Evolutionary conservation across 169 alveolate species (phyloP).

Genomic region (Eimeria acervulina): DNA sequence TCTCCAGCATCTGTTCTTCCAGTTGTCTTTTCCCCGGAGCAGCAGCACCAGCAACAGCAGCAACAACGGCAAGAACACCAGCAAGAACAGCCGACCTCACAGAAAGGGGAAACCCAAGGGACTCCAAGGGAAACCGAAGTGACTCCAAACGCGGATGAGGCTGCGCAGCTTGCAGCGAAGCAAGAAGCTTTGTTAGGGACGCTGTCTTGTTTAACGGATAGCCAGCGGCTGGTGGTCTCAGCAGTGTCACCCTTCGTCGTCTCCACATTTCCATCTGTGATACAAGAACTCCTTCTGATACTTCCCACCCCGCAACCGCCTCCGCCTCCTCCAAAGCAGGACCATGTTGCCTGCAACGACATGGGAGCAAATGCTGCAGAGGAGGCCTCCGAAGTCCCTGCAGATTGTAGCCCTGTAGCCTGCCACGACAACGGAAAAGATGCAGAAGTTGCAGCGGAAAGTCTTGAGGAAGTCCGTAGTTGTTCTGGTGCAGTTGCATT

Average conservation of each 20-base stretch:
- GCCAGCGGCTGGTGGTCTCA: conserved; percentile 56
- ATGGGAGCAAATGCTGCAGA: not conserved
- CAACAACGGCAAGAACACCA: conserved; percentile 59
- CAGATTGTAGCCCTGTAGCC: not conserved
- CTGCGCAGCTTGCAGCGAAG: conserved; percentile 10
- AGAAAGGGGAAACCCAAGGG: conserved; percentile 4
- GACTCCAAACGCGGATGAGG: conserved; percentile 15
- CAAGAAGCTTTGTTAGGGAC: conserved; percentile 35
- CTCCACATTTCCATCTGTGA: conserved; percentile 3
- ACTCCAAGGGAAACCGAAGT: not conserved
- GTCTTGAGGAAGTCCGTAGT: not conserved
- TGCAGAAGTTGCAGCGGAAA: not conserved
- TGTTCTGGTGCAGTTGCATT: not conserved
- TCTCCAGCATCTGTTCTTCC: conserved; percentile 40
- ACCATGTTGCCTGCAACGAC: not conserved
- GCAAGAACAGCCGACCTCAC: conserved; percentile 14
- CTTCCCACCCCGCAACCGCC: conserved; percentile 72
- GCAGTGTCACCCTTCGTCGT: conserved; percentile 67
- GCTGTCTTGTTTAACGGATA: conserved; percentile 55
- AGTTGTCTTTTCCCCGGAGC: not conserved
- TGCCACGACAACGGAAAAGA: not conserved
- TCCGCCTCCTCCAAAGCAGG: conserved; percentile 54
- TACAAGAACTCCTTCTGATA: conserved; percentile 48
- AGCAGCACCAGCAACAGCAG: conserved; percentile 78
- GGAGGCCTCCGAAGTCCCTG: not conserved